Evolutionary conservation across 208 protist genomes (phyloP).

Genomic region (Trypanosoma congolense): DNA sequence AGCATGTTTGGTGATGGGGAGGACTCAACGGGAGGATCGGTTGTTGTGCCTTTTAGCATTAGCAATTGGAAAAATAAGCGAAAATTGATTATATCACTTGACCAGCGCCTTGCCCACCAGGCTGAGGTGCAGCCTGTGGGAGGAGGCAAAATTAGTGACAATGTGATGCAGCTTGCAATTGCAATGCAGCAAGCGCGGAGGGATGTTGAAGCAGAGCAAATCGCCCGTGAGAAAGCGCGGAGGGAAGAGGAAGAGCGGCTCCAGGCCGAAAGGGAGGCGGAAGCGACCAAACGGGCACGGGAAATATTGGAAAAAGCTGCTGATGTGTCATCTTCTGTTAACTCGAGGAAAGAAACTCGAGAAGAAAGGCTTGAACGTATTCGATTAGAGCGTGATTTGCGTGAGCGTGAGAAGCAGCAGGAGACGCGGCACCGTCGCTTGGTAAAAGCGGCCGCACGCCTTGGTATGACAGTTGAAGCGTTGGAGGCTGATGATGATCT

Average conservation of each 20-base stretch:
- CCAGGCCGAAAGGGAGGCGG: conserved; percentile 61
- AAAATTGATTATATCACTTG: conserved; percentile 71
- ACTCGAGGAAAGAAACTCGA: conserved; percentile 42
- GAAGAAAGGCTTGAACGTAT: conserved; percentile 72
- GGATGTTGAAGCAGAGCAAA: conserved; percentile 50
- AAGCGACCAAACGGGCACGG: conserved; percentile 50
- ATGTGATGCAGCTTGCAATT: conserved; percentile 56
- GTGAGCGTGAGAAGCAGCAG: conserved; percentile 57
- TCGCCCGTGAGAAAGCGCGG: conserved; percentile 34
- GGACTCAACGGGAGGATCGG: conserved; percentile 4
- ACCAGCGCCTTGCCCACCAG: conserved; percentile 65
- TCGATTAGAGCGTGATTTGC: conserved; percentile 59
- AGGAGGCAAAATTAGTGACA: conserved; percentile 35
- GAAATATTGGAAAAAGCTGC: conserved; percentile 59
- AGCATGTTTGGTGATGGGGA: neutral
- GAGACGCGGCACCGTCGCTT: conserved; percentile 50
- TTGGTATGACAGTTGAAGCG: conserved; percentile 65
- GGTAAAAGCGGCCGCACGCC: conserved; percentile 45
- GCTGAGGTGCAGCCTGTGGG: conserved; percentile 21
- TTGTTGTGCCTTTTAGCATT: conserved; percentile 58
- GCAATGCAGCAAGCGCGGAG: conserved; percentile 54
- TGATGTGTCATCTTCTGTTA: conserved; percentile 18
- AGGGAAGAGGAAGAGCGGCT: conserved; percentile 54
- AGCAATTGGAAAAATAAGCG: conserved; percentile 81
- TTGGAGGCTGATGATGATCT: conserved; percentile 69